phyloP scores from a whole-genome alignment of 2,329 filamentous ascomycete genomes.

The Nannizziopsis barbatae region DNA sequence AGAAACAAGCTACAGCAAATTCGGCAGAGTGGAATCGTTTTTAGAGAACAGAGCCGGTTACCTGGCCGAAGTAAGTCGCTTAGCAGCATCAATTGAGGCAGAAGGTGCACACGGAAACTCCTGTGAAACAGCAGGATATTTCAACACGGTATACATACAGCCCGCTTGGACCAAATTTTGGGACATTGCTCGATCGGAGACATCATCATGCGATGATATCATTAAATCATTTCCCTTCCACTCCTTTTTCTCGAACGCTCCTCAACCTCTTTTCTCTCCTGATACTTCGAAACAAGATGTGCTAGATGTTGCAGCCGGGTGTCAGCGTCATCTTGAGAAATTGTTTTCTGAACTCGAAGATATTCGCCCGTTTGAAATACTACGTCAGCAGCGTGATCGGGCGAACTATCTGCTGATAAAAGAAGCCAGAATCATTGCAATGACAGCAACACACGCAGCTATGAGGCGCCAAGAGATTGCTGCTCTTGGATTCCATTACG shows the following conservation, averaged over 20 bases:
- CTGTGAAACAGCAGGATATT: slow-evolving; percentile 93
- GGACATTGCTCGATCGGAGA: slow-evolving; percentile 49
- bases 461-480: slow-evolving; percentile 89
- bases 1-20: slow-evolving; percentile 80
- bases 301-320: slow-evolving; percentile 68
- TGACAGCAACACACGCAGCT: slow-evolving; percentile 96
- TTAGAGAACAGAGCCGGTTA: slow-evolving; percentile 72
- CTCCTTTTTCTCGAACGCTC: slow-evolving; percentile 73
- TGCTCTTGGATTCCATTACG: slow-evolving; percentile 85
- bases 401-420: slow-evolving; percentile 91
- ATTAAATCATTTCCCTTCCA: slow-evolving; percentile 75
- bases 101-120: slow-evolving; percentile 92
- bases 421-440: slow-evolving; percentile 93
- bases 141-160: slow-evolving; percentile 81
- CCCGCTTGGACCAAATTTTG: slow-evolving; percentile 82
- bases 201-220: slow-evolving; percentile 51
- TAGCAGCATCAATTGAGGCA: slow-evolving; percentile 73
- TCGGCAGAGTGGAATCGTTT: slow-evolving; percentile 89
- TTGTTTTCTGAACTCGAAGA: slow-evolving; percentile 89
- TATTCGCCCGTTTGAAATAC: slow-evolving; percentile 86
- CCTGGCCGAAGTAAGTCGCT: slow-evolving; percentile 70
- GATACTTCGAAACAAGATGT: slow-evolving; percentile 54
- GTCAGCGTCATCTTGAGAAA: slow-evolving; percentile 75
- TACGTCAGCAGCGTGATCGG: slow-evolving; percentile 79
- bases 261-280: slow-evolving; percentile 69